A percentile compares a stretch with the other conserved stretches of the same genome.
phyloP scores from a whole-genome alignment of 2,329 filamentous ascomycete species.

The Dactylellina leptospora region DNA sequence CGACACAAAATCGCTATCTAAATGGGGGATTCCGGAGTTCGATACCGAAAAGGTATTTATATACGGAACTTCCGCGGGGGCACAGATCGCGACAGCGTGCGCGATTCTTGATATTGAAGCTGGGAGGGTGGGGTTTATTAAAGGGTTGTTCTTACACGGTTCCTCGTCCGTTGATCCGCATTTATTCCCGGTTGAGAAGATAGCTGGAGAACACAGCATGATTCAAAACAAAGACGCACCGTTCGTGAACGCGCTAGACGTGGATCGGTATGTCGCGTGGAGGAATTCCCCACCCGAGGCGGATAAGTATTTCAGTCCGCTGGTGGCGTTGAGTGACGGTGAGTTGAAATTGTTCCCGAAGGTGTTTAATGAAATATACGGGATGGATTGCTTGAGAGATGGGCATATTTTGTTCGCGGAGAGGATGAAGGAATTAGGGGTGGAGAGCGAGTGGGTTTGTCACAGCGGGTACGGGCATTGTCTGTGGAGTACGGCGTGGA shows the following conservation, averaged over 20 bases:
- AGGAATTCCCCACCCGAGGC: conserved; percentile 37
- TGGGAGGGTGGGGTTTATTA: conserved; percentile 13
- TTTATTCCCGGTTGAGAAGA: conserved; percentile 35
- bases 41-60: conserved; percentile 30
- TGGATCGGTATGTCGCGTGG: conserved; percentile 12
- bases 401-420: conserved; percentile 39
- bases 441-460: conserved; percentile 10
- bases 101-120: conserved; percentile 34
- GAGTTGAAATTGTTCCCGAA: conserved; percentile 21
- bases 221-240: conserved; percentile 48
- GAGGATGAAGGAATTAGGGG: conserved; percentile 34
- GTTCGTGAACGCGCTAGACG: conserved; percentile 14
- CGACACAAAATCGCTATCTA: background rate
- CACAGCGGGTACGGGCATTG: conserved; percentile 34
- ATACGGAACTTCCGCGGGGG: conserved; percentile 33
- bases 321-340: conserved; percentile 37
- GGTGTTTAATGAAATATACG: conserved; percentile 34
- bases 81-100: conserved; percentile 25
- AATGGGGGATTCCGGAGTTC: conserved; percentile 35
- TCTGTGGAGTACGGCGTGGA: conserved; percentile 18
- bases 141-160: conserved; percentile 30
- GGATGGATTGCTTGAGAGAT: conserved; percentile 47
- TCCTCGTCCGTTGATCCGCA: conserved; percentile 5
- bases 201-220: conserved; percentile 9
- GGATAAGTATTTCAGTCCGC: conserved; percentile 44